These are phyloP conservation scores for Tolypocladium paradoxum DNA, from an alignment of 2,329 filamentous ascomycete genomes.

Conservation along the genomic window DNA sequence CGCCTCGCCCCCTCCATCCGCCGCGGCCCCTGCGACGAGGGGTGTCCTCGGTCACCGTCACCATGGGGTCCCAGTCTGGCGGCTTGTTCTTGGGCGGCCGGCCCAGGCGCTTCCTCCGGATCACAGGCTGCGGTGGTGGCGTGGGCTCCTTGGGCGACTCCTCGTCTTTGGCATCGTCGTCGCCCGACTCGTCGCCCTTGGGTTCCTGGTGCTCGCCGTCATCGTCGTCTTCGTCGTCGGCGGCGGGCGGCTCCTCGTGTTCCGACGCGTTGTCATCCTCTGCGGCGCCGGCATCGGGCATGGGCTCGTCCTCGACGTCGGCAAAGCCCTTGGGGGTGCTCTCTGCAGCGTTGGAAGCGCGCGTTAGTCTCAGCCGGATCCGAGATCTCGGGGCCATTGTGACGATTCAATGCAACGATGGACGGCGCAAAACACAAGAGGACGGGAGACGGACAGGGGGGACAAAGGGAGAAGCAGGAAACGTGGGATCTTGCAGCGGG, in stretches of 20 bases:
- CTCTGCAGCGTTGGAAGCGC: conserved; percentile 21
- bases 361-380: conserved; percentile 23
- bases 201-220: conserved; percentile 23
- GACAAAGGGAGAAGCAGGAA: not conserved
- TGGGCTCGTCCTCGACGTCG: conserved; percentile 28
- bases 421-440: not conserved
- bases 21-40: conserved; percentile 56
- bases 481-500: not conserved
- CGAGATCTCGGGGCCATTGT: conserved; percentile 17
- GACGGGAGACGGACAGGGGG: not conserved
- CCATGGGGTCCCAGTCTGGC: conserved; percentile 62
- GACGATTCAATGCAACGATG: too few relatives aligned
- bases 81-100: conserved; percentile 77
- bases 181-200: conserved; percentile 34
- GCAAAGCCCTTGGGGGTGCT: conserved; percentile 31
- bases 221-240: conserved; percentile 21
- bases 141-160: conserved; percentile 40
- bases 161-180: conserved; percentile 25
- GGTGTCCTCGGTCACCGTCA: conserved; percentile 45
- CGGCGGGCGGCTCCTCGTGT: conserved; percentile 5
- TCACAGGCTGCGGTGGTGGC: conserved; percentile 48
- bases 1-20: conserved; percentile 60
- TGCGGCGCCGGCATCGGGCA: conserved; percentile 20
- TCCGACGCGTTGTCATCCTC: conserved; percentile 7
- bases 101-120: conserved; percentile 70